Evolutionary conservation across 192 early-diverging fungal species (phyloP), one percentile per base, ranked within the genome.

Genomic region (Podochytrium sp.): DNA sequence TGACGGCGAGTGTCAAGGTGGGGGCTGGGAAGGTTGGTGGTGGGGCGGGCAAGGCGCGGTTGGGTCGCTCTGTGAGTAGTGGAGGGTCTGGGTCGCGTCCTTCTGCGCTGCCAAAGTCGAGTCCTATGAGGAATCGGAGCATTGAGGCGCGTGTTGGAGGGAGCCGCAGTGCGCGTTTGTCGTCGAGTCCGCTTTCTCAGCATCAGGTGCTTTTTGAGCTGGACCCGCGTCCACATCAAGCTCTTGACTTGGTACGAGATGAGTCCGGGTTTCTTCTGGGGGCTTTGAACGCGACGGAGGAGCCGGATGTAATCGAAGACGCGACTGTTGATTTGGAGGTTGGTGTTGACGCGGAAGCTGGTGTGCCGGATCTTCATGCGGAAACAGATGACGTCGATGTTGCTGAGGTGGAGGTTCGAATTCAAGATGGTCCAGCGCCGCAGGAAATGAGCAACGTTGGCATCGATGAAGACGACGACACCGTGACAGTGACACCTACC

Each of bases 251-350:
- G n/a, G n/a, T n/a, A n/a, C 7, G 23, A 27, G 52, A 23, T 20
- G 7, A 7, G 7, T 55, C 52, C 23, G 23, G 12, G 30, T 20
- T 20, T 55, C 20, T 20, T 29, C 10, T 55, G 7, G 7, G 5
- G 10, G 7, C 52, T 34, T 57, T 71, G 69, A 71, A 10, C 6
- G 37, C 58, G 18, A 52, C 32, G 57, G 34, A 7, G 58, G 69
- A 71, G 59, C 64, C 64, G 58, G 27, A 29, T 68, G 38, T 71
- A 35, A 55, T 34, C 49, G 14, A 32, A 32, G 38, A 32, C 30
- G 14, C 51, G 34, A 35, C 53, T 65, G 30, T 51, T 30, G 25
- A 29, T 69, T 23, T 42, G 1, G 63, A 65, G 18, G 63, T 42
- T 41, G 63, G 42, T 34, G 39, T 41, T 43, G 63, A 43, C 39